Evolutionary conservation across 2,329 filamentous ascomycete species (phyloP), one percentile per base, ranked within the genome.

Genomic region (Sporothrix brunneoviolacea): DNA sequence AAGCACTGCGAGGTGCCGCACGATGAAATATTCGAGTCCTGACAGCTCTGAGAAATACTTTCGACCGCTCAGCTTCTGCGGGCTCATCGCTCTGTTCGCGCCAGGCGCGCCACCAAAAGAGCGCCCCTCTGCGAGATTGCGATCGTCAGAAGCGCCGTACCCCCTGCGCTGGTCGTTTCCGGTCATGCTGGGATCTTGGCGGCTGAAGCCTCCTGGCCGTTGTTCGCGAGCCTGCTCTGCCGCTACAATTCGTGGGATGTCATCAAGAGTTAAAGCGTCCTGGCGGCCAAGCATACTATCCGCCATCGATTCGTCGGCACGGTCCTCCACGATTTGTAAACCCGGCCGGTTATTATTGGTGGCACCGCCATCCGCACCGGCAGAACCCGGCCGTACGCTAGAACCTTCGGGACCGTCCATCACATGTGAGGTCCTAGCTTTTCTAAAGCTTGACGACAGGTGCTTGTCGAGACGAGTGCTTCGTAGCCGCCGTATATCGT

Each of bases 11-110:
- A 97, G 82, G 61, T 97, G 91, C 22, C 93, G 85, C 40, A 97
- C 88, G 60, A 97, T 97, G 66, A 98, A 97, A 64, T 96, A 97
- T 64, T 98, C 93, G 27, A 98, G 73, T 1, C 88, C 90, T 3
- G 93, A 95, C 6, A 98, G 77, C 64, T 98, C 93, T 0, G 93
- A 96, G 65, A 98, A 98, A 69, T 95, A 98, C 59, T 84, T 88
- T 62, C 91, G 88, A 1, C 76, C 69, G 63, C 73, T 68, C 13
- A 54, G 42, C 39, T 52, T 53, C n/a, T 39, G 44, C 2, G 47
- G 48, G n/a, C 37, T 48, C n/a, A 43, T 35, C 2, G 19, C 39
- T 1, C 39, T 22, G 6, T 21, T 40, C 6, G 27, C 36, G 19
- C 40, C 24, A 3, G 35, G 40, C 15, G 46, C 70, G 76, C 18